Conservation (phyloP, 2,329 filamentous ascomycete genomes). For the Aspergillus melleus region DNA sequence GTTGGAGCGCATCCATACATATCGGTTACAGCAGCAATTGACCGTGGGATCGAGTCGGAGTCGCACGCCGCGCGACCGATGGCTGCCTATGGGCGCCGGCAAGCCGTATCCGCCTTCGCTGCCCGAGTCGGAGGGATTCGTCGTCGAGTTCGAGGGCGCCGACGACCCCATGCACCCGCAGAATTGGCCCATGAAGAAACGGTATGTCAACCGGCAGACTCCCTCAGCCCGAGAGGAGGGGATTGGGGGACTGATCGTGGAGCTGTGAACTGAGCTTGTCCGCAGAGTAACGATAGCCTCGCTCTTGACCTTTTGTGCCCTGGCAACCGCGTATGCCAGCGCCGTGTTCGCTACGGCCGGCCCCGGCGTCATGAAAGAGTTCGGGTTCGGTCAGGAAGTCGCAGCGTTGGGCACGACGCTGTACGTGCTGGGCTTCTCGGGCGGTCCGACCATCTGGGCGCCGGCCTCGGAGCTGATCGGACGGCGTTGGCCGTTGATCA, state of each 20-base stretch:
- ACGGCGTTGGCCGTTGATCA: constrained; percentile 52
- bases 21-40: constrained; percentile 18
- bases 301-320: constrained; percentile 21
- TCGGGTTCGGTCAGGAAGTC: constrained; percentile 44
- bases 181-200: constrained; percentile 51
- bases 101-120: constrained; percentile 53
- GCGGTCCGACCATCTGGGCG: constrained; percentile 63
- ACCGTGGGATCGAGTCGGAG: constrained; percentile 19
- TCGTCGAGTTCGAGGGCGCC: constrained; percentile 54
- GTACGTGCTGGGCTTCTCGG: constrained; percentile 51
- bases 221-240: too few species aligned
- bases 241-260: background rate
- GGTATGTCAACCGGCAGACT: constrained; percentile 23
- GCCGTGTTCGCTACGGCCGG: constrained; percentile 70
- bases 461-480: constrained; percentile 61
- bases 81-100: constrained; percentile 33
- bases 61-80: constrained; percentile 18
- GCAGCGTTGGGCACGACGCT: constrained; percentile 47
- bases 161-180: constrained; percentile 53
- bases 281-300: constrained; percentile 16
- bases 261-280: too few species aligned
- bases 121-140: constrained; percentile 54
- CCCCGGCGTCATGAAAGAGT: constrained; percentile 49
- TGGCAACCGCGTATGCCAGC: constrained; percentile 49
- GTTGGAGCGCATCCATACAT: constrained; percentile 19